phyloP scores from a whole-genome alignment of 2,329 filamentous ascomycete species.

The Elsinoe perseae region DNA sequence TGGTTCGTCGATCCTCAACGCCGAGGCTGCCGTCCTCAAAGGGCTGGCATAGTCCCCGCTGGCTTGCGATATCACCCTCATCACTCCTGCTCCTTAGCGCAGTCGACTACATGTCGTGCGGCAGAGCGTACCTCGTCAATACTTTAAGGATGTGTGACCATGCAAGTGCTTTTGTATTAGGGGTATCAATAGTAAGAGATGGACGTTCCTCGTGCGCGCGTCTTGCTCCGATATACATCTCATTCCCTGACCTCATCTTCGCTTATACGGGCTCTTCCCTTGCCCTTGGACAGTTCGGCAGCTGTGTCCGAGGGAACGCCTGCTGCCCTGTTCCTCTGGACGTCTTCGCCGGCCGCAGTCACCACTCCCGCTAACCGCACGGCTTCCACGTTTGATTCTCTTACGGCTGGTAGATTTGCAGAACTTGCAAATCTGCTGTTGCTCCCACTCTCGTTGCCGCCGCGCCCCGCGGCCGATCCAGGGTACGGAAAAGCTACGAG shows the following conservation, averaged over 20 bases:
- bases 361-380: neutral
- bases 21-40: slow-evolving; percentile 84
- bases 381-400: slow-evolving; percentile 15
- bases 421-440: slow-evolving; percentile 8
- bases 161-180: neutral
- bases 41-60: slow-evolving; percentile 39
- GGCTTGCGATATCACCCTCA: neutral
- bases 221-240: neutral
- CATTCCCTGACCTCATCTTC: neutral
- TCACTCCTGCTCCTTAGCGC: no score
- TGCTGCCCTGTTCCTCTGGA: neutral
- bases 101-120: no score
- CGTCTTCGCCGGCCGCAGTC: neutral
- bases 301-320: neutral
- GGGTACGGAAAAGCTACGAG: slow-evolving; percentile 11
- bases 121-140: no score
- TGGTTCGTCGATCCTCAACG: slow-evolving; percentile 92
- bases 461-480: neutral
- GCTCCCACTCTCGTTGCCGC: neutral
- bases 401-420: slow-evolving; percentile 15
- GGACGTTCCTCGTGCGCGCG: neutral
- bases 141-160: no score
- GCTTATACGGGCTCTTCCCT: neutral
- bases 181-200: neutral
- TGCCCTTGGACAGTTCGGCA: neutral